Conservation (phyloP, 768 basidiomycete genomes). For the Boletus rubropictus region DNA sequence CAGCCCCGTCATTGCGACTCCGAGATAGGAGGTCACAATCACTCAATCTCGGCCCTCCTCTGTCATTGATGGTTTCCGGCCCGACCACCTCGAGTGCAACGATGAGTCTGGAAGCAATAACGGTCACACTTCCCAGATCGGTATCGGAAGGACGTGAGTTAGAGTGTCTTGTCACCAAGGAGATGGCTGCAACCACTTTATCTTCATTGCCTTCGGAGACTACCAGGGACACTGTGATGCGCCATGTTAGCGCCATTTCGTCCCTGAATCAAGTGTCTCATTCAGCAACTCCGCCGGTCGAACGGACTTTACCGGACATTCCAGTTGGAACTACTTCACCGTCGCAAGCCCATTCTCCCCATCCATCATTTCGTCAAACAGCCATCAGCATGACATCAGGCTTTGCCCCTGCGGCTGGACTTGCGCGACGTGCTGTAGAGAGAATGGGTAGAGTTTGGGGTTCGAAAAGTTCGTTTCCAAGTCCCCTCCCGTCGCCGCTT, state of each 20-base stretch:
- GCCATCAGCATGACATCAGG: constrained; percentile 67
- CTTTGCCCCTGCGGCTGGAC: constrained; percentile 65
- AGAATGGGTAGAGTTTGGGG: constrained; percentile 67
- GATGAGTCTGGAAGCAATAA: constrained; percentile 29
- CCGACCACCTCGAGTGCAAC: constrained; percentile 24
- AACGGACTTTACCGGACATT: constrained; percentile 29
- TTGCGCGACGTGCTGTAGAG: constrained; percentile 74
- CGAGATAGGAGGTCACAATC: constrained; percentile 62
- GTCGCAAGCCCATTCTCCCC: constrained; percentile 12
- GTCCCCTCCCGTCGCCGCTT: constrained; percentile 42
- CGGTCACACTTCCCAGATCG: constrained; percentile 26
- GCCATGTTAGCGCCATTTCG: constrained; percentile 16
- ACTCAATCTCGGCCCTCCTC: constrained; percentile 42
- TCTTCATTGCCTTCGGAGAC: constrained; percentile 22
- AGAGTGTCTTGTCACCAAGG: constrained; percentile 39
- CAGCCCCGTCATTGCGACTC: constrained; percentile 41
- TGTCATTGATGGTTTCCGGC: constrained; percentile 26
- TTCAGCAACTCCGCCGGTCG: constrained; percentile 24
- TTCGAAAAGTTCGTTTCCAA: constrained; percentile 34
- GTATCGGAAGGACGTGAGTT: constrained; percentile 30
- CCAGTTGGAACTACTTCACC: constrained; percentile 15
- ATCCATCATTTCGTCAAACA: constrained; percentile 49
- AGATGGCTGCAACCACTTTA: constrained; percentile 40
- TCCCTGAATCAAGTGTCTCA: constrained; percentile 21
- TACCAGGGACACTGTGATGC: constrained; percentile 26